Conservation (phyloP, 371 early-diverging fungal species). For the Lichtheimia hyalospora region DNA sequence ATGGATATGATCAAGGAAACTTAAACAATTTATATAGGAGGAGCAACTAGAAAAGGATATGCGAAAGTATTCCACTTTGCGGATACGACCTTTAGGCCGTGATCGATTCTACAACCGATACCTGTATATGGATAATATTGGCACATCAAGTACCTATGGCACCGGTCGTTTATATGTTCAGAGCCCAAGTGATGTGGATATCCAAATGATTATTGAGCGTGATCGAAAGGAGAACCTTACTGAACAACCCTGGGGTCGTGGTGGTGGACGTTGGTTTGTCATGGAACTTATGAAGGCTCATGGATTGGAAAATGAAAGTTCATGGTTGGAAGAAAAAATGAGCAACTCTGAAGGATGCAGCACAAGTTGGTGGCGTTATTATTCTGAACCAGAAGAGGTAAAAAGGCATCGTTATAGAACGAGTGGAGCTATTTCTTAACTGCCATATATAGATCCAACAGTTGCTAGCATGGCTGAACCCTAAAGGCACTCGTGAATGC, state of each 20-base stretch:
- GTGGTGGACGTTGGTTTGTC: constrained; percentile 41
- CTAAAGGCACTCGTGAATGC: constrained; percentile 43
- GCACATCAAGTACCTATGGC: constrained; percentile 57
- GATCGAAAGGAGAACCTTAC: constrained; percentile 20
- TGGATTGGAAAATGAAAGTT: constrained; percentile 38
- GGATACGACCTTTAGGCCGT: constrained; percentile 72
- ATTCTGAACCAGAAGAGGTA: constrained; percentile 53
- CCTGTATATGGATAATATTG: constrained; percentile 80
- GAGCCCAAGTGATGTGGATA: constrained; percentile 55
- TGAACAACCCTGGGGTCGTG: constrained; percentile 41
- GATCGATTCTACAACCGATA: constrained; percentile 88
- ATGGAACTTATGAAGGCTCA: constrained; percentile 43
- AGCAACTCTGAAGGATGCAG: constrained; percentile 1
- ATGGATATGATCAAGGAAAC: background rate
- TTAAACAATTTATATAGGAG: constrained; percentile 24
- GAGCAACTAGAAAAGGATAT: constrained; percentile 67
- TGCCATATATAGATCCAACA: constrained; percentile 33
- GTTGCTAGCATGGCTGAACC: constrained; percentile 45
- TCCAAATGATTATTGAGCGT: constrained; percentile 48
- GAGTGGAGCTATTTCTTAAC: background rate
- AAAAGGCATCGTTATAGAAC: background rate
- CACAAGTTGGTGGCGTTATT: constrained; percentile 46
- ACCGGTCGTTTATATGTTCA: constrained; percentile 69
- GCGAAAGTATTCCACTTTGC: constrained; percentile 59
- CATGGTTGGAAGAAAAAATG: constrained; percentile 35